Evolutionary conservation across 2,329 filamentous ascomycete species (phyloP).

Genomic region (Claviceps africana): DNA sequence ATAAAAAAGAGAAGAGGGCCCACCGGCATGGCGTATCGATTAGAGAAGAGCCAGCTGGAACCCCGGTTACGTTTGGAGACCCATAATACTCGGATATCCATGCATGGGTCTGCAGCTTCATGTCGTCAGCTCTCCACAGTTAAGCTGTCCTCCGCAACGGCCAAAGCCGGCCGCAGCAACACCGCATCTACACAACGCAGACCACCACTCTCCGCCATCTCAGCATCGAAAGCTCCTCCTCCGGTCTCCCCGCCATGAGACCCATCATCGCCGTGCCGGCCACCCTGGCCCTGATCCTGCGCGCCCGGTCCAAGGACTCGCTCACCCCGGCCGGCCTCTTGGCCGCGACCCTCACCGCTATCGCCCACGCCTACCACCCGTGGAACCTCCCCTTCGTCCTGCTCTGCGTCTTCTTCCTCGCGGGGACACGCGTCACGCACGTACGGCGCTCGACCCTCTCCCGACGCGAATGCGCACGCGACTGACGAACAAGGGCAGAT

Average conservation of each 20-base stretch:
- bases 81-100: too few relatives aligned
- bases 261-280: slow-evolving; percentile 42
- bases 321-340: slow-evolving; percentile 66
- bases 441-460: slow-evolving; percentile 25
- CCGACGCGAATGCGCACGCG: too few relatives aligned
- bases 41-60: too few relatives aligned
- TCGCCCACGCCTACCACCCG: slow-evolving; percentile 77
- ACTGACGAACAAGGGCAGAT: slow-evolving; percentile 34
- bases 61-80: too few relatives aligned
- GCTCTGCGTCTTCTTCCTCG: slow-evolving; percentile 72
- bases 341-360: slow-evolving; percentile 58
- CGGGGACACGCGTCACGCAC: slow-evolving; percentile 73
- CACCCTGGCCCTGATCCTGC: slow-evolving; percentile 46
- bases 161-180: not conserved
- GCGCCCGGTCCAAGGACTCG: slow-evolving; percentile 58
- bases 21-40: slow-evolving; percentile 3
- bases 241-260: slow-evolving; percentile 39
- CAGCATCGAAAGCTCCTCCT: too few relatives aligned
- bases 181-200: not conserved
- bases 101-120: too few relatives aligned
- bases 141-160: not conserved
- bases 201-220: not conserved
- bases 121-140: too few relatives aligned
- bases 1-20: not conserved
- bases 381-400: slow-evolving; percentile 86